Conservation (phyloP, 23 red algal genomes). For the Porphyridium purpureum region DNA sequence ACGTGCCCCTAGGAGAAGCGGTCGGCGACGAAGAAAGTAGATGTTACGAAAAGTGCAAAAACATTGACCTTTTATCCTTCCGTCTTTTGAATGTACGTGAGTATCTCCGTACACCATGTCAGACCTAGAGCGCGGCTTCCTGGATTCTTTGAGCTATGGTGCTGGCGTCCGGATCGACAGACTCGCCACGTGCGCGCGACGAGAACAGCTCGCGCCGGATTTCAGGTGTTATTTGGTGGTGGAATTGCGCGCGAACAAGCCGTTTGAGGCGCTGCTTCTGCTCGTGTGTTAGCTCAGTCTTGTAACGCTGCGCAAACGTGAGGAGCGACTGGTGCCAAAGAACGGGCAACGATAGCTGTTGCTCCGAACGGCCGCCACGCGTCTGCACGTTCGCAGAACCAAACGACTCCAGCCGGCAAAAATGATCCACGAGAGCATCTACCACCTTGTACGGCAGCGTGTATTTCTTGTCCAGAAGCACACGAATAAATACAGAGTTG, state of each 20-base stretch:
- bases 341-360: constrained; percentile 27
- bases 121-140: too few species aligned
- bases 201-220: constrained; percentile 84
- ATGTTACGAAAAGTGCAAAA: too few species aligned
- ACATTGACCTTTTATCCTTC: too few species aligned
- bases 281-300: constrained; percentile 37
- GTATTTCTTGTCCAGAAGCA: constrained; percentile 91
- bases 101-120: too few species aligned
- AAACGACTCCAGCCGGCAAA: constrained; percentile 25
- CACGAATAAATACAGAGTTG: constrained; percentile 51
- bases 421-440: constrained; percentile 64
- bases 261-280: constrained; percentile 66
- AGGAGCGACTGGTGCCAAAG: constrained; percentile 75
- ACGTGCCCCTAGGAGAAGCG: too few species aligned
- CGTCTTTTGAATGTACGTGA: too few species aligned
- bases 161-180: constrained; percentile 48
- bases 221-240: constrained; percentile 64
- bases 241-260: constrained; percentile 49
- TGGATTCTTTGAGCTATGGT: too few species aligned
- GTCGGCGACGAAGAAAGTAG: too few species aligned
- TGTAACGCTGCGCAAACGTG: constrained; percentile 64
- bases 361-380: constrained; percentile 15
- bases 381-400: too few species aligned
- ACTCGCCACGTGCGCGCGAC: constrained; percentile 30
- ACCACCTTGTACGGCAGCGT: constrained; percentile 69